phyloP scores from a whole-genome alignment of 1,284 basidiomycete genomes.

The Pulchroboletus neoregius region DNA sequence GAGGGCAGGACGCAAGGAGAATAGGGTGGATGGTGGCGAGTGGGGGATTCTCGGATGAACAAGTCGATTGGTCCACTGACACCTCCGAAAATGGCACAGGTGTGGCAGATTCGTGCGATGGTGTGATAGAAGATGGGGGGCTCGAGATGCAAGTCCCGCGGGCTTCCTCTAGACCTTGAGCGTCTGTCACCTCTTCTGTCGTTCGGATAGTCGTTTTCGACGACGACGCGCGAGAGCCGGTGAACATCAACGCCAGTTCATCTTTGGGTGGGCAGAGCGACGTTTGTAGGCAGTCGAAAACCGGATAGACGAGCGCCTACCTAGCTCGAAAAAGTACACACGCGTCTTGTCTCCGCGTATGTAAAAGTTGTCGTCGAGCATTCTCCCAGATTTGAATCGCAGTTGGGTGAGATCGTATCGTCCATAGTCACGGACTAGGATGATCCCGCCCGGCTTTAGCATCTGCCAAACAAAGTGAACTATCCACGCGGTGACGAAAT shows the following conservation, averaged over 20 bases:
- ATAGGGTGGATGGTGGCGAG: slow-evolving; percentile 39
- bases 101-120: slow-evolving; percentile 1
- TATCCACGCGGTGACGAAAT: not conserved
- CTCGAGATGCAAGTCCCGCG: slow-evolving; percentile 12
- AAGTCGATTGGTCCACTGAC: not conserved
- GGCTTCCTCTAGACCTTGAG: slow-evolving; percentile 33
- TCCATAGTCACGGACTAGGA: slow-evolving; percentile 93
- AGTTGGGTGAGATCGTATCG: slow-evolving; percentile 93
- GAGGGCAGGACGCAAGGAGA: slow-evolving; percentile 33
- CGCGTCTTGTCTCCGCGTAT: slow-evolving; percentile 94
- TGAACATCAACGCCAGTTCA: slow-evolving; percentile 78
- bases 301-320: slow-evolving; percentile 37
- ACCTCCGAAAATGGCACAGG: not conserved
- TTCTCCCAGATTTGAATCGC: slow-evolving; percentile 83
- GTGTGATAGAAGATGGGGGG: slow-evolving; percentile 12
- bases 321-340: slow-evolving; percentile 91
- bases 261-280: slow-evolving; percentile 42
- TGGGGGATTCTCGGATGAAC: not conserved
- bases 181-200: slow-evolving; percentile 38
- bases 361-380: slow-evolving; percentile 93
- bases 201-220: slow-evolving; percentile 34
- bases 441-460: slow-evolving; percentile 83
- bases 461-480: slow-evolving; percentile 47
- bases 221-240: slow-evolving; percentile 48
- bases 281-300: not conserved